Evolutionary conservation across 148 eudicot genomes (phyloP), one percentile per base, ranked within the genome.

Genomic region (Chenopodium suecicum): DNA sequence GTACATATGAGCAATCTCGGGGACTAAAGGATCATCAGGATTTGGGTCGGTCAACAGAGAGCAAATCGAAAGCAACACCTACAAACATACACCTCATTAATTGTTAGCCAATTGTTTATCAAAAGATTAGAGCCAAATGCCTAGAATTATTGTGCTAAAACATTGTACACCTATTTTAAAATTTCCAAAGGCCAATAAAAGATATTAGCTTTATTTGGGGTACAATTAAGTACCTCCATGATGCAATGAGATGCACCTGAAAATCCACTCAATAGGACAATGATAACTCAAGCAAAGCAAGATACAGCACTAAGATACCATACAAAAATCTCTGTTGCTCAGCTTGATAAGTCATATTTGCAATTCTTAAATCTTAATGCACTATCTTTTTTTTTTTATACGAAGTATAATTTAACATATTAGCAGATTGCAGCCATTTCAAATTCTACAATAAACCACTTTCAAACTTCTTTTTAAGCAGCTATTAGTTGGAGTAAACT

Each of bases 1-100:
- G 89, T 89, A 91, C 88, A 91, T 86, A 86, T 91, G 91, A 67
- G 90, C 91, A 74, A 89, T 88, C 86, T 91, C 87, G 0, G 91
- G 91, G 63, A 88, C 88, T 68, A 89, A 83, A 22, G 91, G 90
- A 75, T 88, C 89, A 64, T 87, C 91, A 0, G 90, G 90, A 62
- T 91, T 88, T 7, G 90, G 91, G 73, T 91, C 90, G 9, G 88
- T 87, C 79, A 86, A 76, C 66, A 91, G 69, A 11, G 90, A 86
- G 70, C 91, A 89, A 64, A 90, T 89, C 16, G 91, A 89, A 31
- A 84, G 88, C 86, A 91, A 80, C 52, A 88, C 93, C 90, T 91
- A 78, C 73, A 70, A 4, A 60, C 46, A 75, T 17, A 60, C 27
- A 29, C 9, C 23, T 7, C 41, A 17, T 9, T 7, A 73, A 14